These are phyloP conservation scores for Centella asiatica DNA, from an alignment of 129 eudicot genomes.

Conservation along the genomic window DNA sequence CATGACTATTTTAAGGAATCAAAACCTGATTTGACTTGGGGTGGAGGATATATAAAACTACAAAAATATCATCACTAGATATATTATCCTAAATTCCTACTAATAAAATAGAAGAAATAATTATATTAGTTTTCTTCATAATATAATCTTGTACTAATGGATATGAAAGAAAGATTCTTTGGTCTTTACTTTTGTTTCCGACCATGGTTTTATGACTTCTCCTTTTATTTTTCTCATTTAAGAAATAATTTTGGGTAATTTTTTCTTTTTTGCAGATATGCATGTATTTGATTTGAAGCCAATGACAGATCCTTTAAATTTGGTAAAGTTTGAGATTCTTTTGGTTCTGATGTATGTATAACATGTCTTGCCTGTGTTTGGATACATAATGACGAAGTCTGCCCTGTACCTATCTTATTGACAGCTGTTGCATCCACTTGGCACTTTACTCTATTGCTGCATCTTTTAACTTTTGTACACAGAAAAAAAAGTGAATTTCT, in stretches of 20 bases:
- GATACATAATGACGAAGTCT: background rate
- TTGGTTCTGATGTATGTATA: constrained; percentile 6
- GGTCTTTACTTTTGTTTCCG: background rate
- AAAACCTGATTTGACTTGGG: no score
- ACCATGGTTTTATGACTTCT: constrained; percentile 1
- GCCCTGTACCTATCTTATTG: background rate
- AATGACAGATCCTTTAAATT: constrained; percentile 59
- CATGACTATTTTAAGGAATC: no score
- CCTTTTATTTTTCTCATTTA: constrained; percentile 9
- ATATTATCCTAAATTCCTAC: no score
- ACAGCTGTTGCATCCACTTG: background rate
- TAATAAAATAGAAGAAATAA: no score
- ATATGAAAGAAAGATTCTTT: no score
- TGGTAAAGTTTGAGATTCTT: constrained; percentile 44
- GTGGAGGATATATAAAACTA: no score
- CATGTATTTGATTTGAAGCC: constrained; percentile 78
- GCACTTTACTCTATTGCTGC: background rate
- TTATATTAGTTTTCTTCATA: no score
- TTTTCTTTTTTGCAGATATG: constrained; percentile 61
- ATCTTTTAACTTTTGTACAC: background rate
- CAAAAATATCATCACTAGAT: no score
- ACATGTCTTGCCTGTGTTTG: background rate
- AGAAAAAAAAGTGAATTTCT: background rate
- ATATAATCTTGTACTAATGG: no score
- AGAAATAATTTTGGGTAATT: constrained; percentile 1